phyloP scores from a whole-genome alignment of 1,284 basidiomycete species.

The Cryptococcus sp. region DNA sequence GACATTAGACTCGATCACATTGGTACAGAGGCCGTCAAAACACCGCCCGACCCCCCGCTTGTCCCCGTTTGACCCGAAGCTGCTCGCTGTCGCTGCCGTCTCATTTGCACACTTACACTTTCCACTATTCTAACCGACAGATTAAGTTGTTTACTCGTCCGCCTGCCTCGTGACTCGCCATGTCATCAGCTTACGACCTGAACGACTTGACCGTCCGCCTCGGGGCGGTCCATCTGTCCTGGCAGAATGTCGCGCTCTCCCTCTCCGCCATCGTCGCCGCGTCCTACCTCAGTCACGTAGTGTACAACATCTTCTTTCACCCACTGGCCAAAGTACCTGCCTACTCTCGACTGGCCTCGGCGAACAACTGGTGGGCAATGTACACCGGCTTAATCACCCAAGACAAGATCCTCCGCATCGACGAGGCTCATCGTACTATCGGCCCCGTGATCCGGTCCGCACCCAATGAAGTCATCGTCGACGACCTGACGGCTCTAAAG shows the following conservation, averaged over 20 bases:
- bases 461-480: slow-evolving; percentile 1
- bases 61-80: no score
- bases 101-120: no score
- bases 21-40: no score
- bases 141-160: no score
- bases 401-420: background rate
- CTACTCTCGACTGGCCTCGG: background rate
- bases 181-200: slow-evolving; percentile 1
- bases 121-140: no score
- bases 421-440: background rate
- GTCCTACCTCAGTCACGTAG: slow-evolving; percentile 4
- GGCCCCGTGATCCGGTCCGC: slow-evolving; percentile 2
- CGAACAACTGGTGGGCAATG: slow-evolving; percentile 6
- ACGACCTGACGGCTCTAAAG: background rate
- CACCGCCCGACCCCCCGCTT: no score
- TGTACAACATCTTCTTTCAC: slow-evolving; percentile 22
- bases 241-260: slow-evolving; percentile 3
- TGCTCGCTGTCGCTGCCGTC: no score
- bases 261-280: slow-evolving; percentile 5
- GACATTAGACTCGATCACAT: no score
- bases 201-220: background rate
- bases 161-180: no score
- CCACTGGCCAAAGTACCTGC: slow-evolving; percentile 8
- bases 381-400: background rate
- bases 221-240: background rate